These are phyloP conservation scores for Lanmaoa rubissima DNA, from an alignment of 768 basidiomycete genomes.

Conservation along the genomic window DNA sequence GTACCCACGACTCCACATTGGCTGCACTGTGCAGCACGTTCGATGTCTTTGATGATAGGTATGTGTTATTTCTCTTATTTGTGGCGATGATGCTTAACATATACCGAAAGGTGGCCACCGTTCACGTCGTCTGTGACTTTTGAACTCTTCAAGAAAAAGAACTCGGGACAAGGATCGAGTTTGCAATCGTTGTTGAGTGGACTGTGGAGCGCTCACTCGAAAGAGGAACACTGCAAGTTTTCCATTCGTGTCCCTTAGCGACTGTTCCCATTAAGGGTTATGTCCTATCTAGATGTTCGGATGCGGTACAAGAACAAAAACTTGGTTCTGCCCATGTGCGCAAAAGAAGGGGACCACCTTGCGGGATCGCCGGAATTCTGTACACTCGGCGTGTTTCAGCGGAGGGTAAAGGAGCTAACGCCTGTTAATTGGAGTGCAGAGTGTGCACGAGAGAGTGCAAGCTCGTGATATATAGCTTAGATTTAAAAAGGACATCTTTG, in stretches of 20 bases:
- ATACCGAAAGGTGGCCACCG: slow-evolving; percentile 58
- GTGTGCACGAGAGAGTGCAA: slow-evolving; percentile 39
- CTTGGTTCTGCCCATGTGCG: slow-evolving; percentile 62
- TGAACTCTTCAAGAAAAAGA: slow-evolving; percentile 58
- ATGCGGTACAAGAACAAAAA: slow-evolving; percentile 74
- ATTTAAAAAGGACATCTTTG: not conserved
- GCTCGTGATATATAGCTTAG: slow-evolving; percentile 1
- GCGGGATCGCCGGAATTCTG: slow-evolving; percentile 73
- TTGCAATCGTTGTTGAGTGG: slow-evolving; percentile 44
- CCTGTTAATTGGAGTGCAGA: slow-evolving; percentile 66
- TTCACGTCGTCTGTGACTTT: slow-evolving; percentile 75
- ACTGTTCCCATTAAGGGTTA: not conserved
- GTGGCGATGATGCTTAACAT: not conserved
- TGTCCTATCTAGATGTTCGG: slow-evolving; percentile 50
- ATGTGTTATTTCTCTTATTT: slow-evolving; percentile 1
- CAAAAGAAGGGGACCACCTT: slow-evolving; percentile 63
- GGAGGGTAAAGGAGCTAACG: slow-evolving; percentile 61
- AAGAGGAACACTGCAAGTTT: slow-evolving; percentile 45
- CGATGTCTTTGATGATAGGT: slow-evolving; percentile 73
- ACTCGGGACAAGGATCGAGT: slow-evolving; percentile 8
- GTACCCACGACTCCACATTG: slow-evolving; percentile 70
- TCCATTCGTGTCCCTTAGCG: not conserved
- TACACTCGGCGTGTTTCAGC: slow-evolving; percentile 60
- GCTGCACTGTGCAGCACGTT: slow-evolving; percentile 63
- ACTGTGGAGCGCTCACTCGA: slow-evolving; percentile 31